These are phyloP conservation scores for Cryphonectria nitschkei DNA, from an alignment of 2,329 filamentous ascomycete genomes.

Conservation along the genomic window DNA sequence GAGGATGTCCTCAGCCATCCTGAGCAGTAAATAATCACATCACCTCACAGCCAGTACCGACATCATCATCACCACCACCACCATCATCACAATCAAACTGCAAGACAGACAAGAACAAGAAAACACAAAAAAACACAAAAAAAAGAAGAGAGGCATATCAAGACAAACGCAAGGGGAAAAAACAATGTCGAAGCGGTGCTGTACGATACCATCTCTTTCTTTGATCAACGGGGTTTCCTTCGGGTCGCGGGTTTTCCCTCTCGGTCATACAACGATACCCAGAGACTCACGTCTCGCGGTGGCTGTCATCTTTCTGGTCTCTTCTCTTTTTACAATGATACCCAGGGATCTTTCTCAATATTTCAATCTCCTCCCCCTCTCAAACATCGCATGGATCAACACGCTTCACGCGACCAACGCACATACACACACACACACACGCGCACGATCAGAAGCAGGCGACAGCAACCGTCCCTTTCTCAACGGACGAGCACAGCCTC, in stretches of 20 bases:
- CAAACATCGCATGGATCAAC: neutral
- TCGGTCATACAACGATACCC: conserved; percentile 24
- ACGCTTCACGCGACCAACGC: neutral
- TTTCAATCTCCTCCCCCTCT: conserved; percentile 7
- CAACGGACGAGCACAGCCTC: neutral
- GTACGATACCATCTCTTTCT: conserved; percentile 28
- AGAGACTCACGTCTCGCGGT: conserved; percentile 28
- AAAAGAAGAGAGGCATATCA: conserved; percentile 12
- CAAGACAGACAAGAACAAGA: conserved; percentile 4
- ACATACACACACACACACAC: neutral
- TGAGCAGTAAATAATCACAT: conserved; percentile 47
- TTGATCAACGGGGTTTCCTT: conserved; percentile 20
- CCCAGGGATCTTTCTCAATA: conserved; percentile 25
- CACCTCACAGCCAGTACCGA: no score
- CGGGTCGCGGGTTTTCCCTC: conserved; percentile 17
- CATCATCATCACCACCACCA: no score
- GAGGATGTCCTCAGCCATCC: conserved; percentile 78
- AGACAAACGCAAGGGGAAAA: conserved; percentile 2
- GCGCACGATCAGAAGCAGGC: neutral
- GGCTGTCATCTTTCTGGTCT: conserved; percentile 28
- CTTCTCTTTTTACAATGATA: conserved; percentile 29
- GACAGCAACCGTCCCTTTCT: neutral
- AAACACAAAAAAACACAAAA: neutral
- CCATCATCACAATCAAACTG: neutral
- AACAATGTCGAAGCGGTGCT: conserved; percentile 13